Evolutionary conservation across 2,329 filamentous ascomycete species (phyloP).

Genomic region (Metarhizium album): DNA sequence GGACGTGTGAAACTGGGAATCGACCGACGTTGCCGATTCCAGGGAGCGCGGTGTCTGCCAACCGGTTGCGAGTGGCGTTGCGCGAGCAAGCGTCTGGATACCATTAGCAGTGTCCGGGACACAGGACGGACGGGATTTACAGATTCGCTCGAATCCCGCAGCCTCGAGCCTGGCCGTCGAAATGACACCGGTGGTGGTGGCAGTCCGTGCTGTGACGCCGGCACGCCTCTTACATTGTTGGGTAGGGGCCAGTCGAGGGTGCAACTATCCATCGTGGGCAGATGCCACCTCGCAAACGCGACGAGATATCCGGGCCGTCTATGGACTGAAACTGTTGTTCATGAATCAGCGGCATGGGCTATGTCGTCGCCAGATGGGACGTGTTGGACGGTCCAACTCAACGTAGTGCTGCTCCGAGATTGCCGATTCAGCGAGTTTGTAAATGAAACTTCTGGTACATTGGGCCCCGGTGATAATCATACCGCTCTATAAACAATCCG

Average conservation of each 20-base stretch:
- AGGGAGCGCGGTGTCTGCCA: constrained; percentile 21
- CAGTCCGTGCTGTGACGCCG: background rate
- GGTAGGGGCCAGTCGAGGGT: background rate
- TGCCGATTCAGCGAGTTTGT: background rate
- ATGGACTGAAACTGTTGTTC: background rate
- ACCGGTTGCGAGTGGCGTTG: constrained; percentile 9
- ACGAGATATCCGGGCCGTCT: too few species aligned
- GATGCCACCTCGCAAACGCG: background rate
- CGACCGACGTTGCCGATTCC: background rate
- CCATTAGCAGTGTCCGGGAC: background rate
- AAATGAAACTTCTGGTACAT: background rate
- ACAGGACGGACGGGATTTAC: constrained; percentile 11
- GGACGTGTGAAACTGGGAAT: constrained; percentile 21
- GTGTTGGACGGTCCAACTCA: background rate
- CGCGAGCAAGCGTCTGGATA: constrained; percentile 22
- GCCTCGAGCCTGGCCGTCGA: constrained; percentile 8
- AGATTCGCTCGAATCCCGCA: constrained; percentile 17
- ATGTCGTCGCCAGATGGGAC: background rate
- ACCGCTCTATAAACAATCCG: background rate
- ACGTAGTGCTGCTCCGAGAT: too few species aligned
- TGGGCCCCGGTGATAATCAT: background rate
- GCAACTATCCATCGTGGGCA: background rate
- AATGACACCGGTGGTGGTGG: constrained; percentile 9
- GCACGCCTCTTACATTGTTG: background rate
- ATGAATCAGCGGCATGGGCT: background rate